Percentiles rank a stretch among this genome's conserved stretches.
Evolutionary conservation across 768 basidiomycete genomes (phyloP).

Genomic region (Calvatia gigantea): DNA sequence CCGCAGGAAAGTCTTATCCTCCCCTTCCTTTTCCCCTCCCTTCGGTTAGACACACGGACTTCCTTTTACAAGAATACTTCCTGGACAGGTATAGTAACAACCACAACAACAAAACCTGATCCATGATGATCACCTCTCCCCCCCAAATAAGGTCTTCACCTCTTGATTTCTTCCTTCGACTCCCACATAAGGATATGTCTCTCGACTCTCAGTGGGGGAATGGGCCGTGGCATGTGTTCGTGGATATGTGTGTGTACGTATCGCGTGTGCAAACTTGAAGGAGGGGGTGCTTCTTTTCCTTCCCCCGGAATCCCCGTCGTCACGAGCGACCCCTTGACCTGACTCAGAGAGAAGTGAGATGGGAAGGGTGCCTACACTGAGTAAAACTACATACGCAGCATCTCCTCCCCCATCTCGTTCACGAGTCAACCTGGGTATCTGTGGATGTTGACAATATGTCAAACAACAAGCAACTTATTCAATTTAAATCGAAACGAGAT

Average conservation of each 20-base stretch:
- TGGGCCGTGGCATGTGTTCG: too few species aligned
- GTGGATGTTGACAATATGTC: background rate
- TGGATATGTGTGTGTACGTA: too few species aligned
- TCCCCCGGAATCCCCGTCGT: background rate
- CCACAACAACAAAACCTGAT: too few species aligned
- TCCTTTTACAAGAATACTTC: too few species aligned
- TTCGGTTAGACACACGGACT: too few species aligned
- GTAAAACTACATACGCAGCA: too few species aligned
- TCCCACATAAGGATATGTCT: background rate
- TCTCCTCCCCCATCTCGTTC: background rate
- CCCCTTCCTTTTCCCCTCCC: too few species aligned
- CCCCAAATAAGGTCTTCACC: background rate
- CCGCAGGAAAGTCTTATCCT: background rate
- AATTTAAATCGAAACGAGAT: background rate
- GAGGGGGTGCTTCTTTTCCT: too few species aligned
- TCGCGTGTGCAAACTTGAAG: too few species aligned
- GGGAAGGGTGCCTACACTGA: background rate
- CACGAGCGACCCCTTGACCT: background rate
- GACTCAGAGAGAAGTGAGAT: background rate
- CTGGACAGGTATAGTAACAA: too few species aligned
- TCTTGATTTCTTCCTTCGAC: background rate
- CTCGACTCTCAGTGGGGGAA: too few species aligned
- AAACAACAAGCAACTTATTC: background rate
- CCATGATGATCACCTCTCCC: background rate
- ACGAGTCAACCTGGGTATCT: background rate